A percentile compares a stretch with the other conserved stretches of the same genome.
Conservation (phyloP, 352 stramenopile genomes). For the Phytophthora meadii region DNA sequence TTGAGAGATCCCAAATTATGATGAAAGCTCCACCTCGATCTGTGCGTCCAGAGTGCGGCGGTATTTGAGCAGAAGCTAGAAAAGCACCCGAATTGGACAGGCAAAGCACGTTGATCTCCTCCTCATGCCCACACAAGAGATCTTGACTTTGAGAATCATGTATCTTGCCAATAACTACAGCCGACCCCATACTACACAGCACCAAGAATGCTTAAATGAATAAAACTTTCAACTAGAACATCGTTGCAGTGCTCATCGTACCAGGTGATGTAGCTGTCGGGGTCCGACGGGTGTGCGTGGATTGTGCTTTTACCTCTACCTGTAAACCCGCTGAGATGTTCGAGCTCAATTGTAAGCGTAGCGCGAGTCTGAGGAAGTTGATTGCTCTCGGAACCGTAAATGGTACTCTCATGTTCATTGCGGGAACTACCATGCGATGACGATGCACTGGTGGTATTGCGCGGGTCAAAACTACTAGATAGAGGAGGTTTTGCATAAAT, state of each 20-base stretch:
- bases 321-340: constrained; percentile 72
- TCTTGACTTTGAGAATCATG: constrained; percentile 61
- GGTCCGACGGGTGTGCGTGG: constrained; percentile 57
- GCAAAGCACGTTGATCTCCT: constrained; percentile 60
- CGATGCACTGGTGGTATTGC: constrained; percentile 6
- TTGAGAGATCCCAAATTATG: constrained; percentile 43
- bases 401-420: constrained; percentile 20
- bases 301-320: constrained; percentile 63
- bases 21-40: constrained; percentile 31
- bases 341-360: constrained; percentile 54
- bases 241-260: constrained; percentile 6
- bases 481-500: constrained; percentile 14
- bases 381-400: constrained; percentile 25
- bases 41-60: constrained; percentile 39
- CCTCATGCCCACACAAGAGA: constrained; percentile 59
- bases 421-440: constrained; percentile 10
- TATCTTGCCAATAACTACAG: constrained; percentile 60
- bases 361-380: constrained; percentile 16
- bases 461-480: constrained; percentile 5
- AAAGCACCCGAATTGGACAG: constrained; percentile 48
- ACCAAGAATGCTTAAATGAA: not conserved
- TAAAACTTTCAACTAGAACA: not conserved
- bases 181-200: constrained; percentile 54
- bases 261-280: constrained; percentile 65
- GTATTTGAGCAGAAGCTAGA: constrained; percentile 57